Conservation (phyloP, 2,329 filamentous ascomycete species). For the Sporothrix inflata region DNA sequence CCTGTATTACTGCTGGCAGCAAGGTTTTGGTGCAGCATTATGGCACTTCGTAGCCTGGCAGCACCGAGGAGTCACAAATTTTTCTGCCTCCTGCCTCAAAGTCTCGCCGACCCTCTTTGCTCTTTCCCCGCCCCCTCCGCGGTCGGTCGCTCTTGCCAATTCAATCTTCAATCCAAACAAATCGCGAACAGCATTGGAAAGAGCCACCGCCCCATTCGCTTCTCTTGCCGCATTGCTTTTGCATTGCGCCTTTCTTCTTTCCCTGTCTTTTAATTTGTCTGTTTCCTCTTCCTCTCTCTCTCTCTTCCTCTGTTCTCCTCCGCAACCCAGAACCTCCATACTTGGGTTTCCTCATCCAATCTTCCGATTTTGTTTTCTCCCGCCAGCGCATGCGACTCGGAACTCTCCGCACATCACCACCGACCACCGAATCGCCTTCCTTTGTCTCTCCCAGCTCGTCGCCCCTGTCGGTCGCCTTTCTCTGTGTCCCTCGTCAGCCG, state of each 20-base stretch:
- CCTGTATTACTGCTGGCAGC: background rate
- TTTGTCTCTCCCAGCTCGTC: background rate
- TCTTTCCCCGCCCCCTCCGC: constrained; percentile 35
- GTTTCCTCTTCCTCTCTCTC: background rate
- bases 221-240: background rate
- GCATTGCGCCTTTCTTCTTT: constrained; percentile 4
- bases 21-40: background rate
- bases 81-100: background rate
- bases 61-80: constrained; percentile 16
- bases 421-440: constrained; percentile 5
- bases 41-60: constrained; percentile 3
- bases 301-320: background rate
- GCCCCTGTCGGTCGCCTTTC: background rate
- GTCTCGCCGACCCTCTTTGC: constrained; percentile 24
- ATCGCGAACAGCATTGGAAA: constrained; percentile 32
- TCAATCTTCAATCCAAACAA: constrained; percentile 28
- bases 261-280: constrained; percentile 9
- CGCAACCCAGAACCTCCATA: background rate
- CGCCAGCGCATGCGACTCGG: constrained; percentile 11
- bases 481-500: background rate
- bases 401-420: constrained; percentile 13
- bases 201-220: constrained; percentile 28
- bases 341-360: background rate
- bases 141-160: constrained; percentile 33
- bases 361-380: background rate